These are phyloP conservation scores for Ceratobasidium sp. DNA, from an alignment of 1,284 basidiomycete species.

Conservation along the genomic window DNA sequence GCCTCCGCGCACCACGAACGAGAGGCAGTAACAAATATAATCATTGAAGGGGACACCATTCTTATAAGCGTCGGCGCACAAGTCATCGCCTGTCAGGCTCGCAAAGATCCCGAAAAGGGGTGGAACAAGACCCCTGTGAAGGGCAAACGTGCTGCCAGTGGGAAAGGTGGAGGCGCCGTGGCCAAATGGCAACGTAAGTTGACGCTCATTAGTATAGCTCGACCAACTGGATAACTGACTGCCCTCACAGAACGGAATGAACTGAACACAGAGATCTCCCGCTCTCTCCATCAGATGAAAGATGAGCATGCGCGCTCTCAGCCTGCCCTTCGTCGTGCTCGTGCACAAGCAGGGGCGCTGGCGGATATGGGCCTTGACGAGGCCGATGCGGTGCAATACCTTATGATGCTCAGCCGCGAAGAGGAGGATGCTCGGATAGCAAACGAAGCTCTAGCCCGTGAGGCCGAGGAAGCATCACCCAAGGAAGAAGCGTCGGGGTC, in stretches of 20 bases:
- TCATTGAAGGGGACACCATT: slow-evolving; percentile 67
- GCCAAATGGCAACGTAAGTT: slow-evolving; percentile 63
- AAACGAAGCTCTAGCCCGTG: neutral
- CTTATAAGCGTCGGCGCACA: slow-evolving; percentile 68
- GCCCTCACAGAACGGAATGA: slow-evolving; percentile 69
- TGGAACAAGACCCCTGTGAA: slow-evolving; percentile 39
- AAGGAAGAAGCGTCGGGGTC: neutral
- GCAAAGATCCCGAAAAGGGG: slow-evolving; percentile 47
- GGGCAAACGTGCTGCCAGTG: slow-evolving; percentile 49
- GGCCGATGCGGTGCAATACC: slow-evolving; percentile 79
- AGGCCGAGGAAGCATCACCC: slow-evolving; percentile 4
- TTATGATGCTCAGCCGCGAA: slow-evolving; percentile 84
- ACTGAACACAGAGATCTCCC: slow-evolving; percentile 66
- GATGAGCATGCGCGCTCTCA: slow-evolving; percentile 54
- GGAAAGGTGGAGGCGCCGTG: slow-evolving; percentile 49
- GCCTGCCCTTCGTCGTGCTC: slow-evolving; percentile 56
- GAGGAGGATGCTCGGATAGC: slow-evolving; percentile 58
- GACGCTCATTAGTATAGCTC: slow-evolving; percentile 15
- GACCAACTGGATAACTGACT: neutral
- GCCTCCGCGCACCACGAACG: slow-evolving; percentile 47
- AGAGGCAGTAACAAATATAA: slow-evolving; percentile 65
- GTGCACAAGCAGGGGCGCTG: slow-evolving; percentile 63
- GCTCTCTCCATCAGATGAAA: slow-evolving; percentile 62
- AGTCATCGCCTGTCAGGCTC: slow-evolving; percentile 74
- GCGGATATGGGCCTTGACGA: slow-evolving; percentile 76